phyloP scores from a whole-genome alignment of 768 basidiomycete species.

The Phlegmacium glaucopus region DNA sequence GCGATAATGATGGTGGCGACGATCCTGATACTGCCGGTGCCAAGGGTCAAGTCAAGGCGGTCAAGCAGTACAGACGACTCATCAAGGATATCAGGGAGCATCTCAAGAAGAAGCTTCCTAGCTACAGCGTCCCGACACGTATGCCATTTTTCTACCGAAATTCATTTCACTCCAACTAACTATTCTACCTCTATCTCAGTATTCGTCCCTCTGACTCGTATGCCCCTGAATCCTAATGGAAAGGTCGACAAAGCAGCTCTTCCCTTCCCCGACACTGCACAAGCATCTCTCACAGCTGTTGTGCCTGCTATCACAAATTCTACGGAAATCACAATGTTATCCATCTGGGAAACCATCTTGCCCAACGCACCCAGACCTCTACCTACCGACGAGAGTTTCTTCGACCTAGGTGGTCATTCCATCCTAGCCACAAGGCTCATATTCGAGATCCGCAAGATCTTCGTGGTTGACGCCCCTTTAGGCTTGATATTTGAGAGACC shows the following conservation, averaged over 20 bases:
- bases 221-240: slow-evolving; percentile 98
- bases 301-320: slow-evolving; percentile 44
- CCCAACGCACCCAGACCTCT: slow-evolving; percentile 76
- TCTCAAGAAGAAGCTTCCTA: slow-evolving; percentile 94
- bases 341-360: slow-evolving; percentile 82
- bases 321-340: slow-evolving; percentile 77
- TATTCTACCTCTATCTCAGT: slow-evolving; percentile 44
- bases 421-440: slow-evolving; percentile 96
- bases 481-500: slow-evolving; percentile 91
- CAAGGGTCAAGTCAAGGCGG: slow-evolving; percentile 67
- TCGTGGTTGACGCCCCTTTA: slow-evolving; percentile 87
- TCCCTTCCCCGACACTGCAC: slow-evolving; percentile 96
- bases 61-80: slow-evolving; percentile 77
- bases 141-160: slow-evolving; percentile 28
- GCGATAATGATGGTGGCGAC: slow-evolving; percentile 60
- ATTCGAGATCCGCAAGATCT: slow-evolving; percentile 92
- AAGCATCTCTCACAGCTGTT: slow-evolving; percentile 47
- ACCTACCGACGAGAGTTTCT: slow-evolving; percentile 92
- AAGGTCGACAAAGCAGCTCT: slow-evolving; percentile 98
- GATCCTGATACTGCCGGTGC: slow-evolving; percentile 37
- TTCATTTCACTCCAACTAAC: slow-evolving; percentile 3
- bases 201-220: slow-evolving; percentile 89
- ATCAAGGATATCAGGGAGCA: slow-evolving; percentile 95
- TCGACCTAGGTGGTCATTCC: slow-evolving; percentile 97
- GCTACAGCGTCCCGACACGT: slow-evolving; percentile 91